These are phyloP conservation scores for Fraxinus paxiana DNA, from an alignment of 305 asterid species.

Conservation along the genomic window DNA sequence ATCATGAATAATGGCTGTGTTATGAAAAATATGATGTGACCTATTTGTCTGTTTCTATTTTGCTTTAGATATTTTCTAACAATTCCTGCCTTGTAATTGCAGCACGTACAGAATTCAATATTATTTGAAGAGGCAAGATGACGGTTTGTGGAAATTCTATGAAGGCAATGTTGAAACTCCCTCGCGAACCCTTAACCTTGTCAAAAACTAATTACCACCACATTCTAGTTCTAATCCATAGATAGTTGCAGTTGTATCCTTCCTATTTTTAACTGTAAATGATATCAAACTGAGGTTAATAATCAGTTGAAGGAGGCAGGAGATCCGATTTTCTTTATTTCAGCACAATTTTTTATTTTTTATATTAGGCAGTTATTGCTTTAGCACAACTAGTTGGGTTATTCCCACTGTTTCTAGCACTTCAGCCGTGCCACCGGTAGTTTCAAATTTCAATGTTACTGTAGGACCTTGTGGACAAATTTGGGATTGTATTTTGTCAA, in stretches of 20 bases:
- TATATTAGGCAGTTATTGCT: conserved; percentile 18
- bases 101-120: conserved; percentile 82
- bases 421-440: not conserved
- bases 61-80: not conserved
- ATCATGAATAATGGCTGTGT: not conserved
- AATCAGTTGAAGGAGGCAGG: conserved; percentile 13
- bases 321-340: not conserved
- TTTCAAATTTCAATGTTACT: not conserved
- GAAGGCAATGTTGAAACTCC: conserved; percentile 63
- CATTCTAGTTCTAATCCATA: not conserved
- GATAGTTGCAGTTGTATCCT: conserved; percentile 7
- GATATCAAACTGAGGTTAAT: conserved; percentile 21
- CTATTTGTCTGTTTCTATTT: not conserved
- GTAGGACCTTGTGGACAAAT: not conserved
- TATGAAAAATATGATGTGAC: not conserved
- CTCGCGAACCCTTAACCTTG: conserved; percentile 28
- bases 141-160: conserved; percentile 84
- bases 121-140: conserved; percentile 67
- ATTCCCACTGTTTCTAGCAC: conserved; percentile 29
- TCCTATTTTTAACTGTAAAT: conserved; percentile 28
- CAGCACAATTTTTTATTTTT: not conserved
- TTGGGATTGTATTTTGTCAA: not conserved
- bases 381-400: conserved; percentile 31
- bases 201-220: conserved; percentile 17
- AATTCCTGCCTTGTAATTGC: conserved; percentile 33